Evolutionary conservation across 1,139 yeast species (phyloP).

Genomic region (Magnusiomyces tetraspermus): DNA sequence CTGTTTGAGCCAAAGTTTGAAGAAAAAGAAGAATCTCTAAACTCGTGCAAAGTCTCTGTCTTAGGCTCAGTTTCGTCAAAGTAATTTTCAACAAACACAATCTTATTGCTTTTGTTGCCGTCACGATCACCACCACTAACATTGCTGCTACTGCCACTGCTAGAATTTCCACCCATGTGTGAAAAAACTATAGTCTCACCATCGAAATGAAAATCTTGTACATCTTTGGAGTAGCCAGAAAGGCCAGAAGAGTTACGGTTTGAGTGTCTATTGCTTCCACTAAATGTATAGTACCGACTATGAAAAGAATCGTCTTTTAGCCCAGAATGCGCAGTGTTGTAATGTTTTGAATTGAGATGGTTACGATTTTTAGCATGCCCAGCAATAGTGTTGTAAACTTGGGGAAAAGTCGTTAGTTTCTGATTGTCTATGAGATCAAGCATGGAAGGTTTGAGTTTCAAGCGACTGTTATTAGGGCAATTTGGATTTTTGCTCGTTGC

Average conservation of each 20-base stretch:
- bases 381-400: conserved; percentile 8
- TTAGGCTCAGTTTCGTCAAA: conserved; percentile 5
- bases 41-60: neutral
- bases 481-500: conserved; percentile 2
- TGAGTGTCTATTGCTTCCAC: neutral
- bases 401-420: conserved; percentile 11
- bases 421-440: conserved; percentile 8
- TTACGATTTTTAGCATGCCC: neutral
- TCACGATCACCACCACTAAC: too few relatives aligned
- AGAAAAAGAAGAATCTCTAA: neutral
- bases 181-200: neutral
- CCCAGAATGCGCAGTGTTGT: too few relatives aligned
- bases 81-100: conserved; percentile 11
- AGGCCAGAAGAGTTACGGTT: too few relatives aligned
- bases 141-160: too few relatives aligned
- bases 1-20: neutral
- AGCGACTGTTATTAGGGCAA: too few relatives aligned
- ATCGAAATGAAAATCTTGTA: neutral
- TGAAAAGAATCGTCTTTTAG: neutral
- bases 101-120: too few relatives aligned
- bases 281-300: neutral
- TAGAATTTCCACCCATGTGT: neutral
- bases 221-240: neutral
- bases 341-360: too few relatives aligned
- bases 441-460: conserved; percentile 1